Conservation (phyloP, 1,284 basidiomycete genomes). For the Apiotrichum brassicae region DNA sequence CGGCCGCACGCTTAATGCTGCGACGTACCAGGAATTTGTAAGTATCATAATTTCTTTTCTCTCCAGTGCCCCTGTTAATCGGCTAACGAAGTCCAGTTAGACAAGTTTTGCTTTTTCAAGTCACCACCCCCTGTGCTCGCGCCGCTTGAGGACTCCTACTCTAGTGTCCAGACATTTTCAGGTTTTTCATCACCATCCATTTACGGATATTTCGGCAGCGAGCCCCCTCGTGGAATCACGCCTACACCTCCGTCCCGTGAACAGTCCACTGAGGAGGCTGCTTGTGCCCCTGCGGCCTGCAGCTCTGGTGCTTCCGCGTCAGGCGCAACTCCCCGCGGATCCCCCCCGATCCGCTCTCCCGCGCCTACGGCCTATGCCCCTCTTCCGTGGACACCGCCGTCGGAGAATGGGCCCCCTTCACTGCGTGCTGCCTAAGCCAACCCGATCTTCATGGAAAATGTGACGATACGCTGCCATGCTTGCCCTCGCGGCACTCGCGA, state of each 20-base stretch:
- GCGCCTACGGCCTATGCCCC: not conserved
- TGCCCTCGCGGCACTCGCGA: no score
- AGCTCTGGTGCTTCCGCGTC: not conserved
- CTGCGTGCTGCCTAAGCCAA: not conserved
- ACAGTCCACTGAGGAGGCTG: no score
- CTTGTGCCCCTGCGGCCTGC: no score
- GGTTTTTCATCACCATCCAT: conserved; percentile 22
- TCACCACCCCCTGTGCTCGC: conserved; percentile 22
- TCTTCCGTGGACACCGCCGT: not conserved
- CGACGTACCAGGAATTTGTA: conserved; percentile 41
- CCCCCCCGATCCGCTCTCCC: not conserved
- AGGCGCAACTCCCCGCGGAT: not conserved
- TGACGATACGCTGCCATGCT: no score
- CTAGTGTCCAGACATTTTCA: conserved; percentile 6
- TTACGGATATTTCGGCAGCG: conserved; percentile 16
- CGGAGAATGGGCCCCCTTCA: not conserved
- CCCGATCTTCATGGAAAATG: no score
- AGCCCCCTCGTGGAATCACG: not conserved
- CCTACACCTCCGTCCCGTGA: not conserved
- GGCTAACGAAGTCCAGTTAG: conserved; percentile 23
- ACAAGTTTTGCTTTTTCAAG: conserved; percentile 48
- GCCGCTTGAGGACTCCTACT: conserved; percentile 5
- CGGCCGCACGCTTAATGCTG: conserved; percentile 22
- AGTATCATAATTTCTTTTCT: conserved; percentile 19
- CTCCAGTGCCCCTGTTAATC: no score